Base-by-base conservation (phyloP, 208 protist genomes). In the Balamuthia mandrillaris region DNA sequence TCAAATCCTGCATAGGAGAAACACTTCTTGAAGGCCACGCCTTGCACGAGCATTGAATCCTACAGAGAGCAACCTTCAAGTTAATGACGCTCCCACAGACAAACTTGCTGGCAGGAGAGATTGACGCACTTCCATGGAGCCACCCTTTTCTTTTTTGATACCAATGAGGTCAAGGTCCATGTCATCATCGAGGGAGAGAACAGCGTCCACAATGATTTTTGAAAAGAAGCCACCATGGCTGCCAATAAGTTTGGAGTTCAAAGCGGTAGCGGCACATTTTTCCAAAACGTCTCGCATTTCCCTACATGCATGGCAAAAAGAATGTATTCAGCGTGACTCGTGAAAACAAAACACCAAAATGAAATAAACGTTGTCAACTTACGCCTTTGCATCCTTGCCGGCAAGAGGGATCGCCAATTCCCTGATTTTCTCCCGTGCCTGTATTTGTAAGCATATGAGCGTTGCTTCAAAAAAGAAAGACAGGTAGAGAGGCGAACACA, bases 1-100 rank as follows among this genome's bases (percentile, higher is more conserved):
- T 99, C 98, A 86, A 99, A 99, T 52, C 98, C 98, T 61, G 98
- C 98, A 92, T 99, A 99, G 9, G 97, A 98, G 86, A 99, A 99
- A 41, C 98, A 99, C 93, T 99, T 99, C 93, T 99, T 99, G 95
- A 99, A 99, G 1, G 99, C 98, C 24, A 99, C 98, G 79, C 99
- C 99, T 65, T 99, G 92, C 61, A 99, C 96, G 35, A 99, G 94
- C 10, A 98, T 77, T 63, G 98, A 99, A 49, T 99, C 98, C 89
- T 97, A 82, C 91, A 92, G 10, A 31, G 78, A 24, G 58, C 37
- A 54, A 84, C 68, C 10, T 3, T 3, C 21, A 45, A 52, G 24
- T 45, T 81, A 3, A 27, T 54, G 27, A 74, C 24, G 24, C n/a
- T 21, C 18, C 47, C n/a, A 37, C 18, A 70, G 16, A 70, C 16